Percentiles rank a stretch among this genome's conserved stretches.
phyloP scores from a whole-genome alignment of 1,284 basidiomycete genomes.

The Apiotrichum veenhuisii region DNA sequence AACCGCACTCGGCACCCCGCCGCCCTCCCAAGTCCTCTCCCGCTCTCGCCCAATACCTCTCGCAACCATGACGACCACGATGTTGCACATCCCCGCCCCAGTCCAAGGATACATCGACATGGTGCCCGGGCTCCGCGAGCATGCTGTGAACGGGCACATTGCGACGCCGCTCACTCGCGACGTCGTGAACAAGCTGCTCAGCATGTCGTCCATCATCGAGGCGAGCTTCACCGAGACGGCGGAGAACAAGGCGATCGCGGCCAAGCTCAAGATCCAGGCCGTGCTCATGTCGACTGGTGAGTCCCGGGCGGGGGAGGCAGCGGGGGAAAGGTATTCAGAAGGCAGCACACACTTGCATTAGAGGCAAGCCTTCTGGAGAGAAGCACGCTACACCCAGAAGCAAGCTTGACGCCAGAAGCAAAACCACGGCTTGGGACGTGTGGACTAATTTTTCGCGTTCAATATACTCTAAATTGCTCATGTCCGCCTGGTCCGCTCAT shows the following conservation, averaged over 20 bases:
- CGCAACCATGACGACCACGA: not conserved
- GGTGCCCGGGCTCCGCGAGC: not conserved
- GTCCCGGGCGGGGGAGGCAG: not conserved
- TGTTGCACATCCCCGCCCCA: not conserved
- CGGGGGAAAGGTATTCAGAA: not conserved
- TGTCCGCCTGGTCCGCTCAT: too few species aligned
- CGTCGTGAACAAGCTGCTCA: not conserved
- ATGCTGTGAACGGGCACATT: not conserved
- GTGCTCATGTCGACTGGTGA: not conserved
- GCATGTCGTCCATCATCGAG: not conserved
- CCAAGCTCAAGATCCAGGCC: constrained; percentile 3
- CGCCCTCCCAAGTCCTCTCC: too few species aligned
- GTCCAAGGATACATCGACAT: not conserved
- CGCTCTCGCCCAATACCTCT: too few species aligned
- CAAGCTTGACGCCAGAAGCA: too few species aligned
- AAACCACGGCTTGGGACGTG: too few species aligned
- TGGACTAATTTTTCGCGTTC: too few species aligned
- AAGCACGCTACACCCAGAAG: too few species aligned
- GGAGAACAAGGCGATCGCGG: not conserved
- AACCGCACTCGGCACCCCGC: too few species aligned
- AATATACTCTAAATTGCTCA: too few species aligned
- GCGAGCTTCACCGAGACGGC: not conserved
- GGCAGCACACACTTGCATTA: too few species aligned
- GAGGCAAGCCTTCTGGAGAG: too few species aligned
- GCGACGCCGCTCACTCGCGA: not conserved